Evolutionary conservation across 352 stramenopile genomes (phyloP), one percentile per base, ranked within the genome.

Genomic region (Phytophthora litchii): DNA sequence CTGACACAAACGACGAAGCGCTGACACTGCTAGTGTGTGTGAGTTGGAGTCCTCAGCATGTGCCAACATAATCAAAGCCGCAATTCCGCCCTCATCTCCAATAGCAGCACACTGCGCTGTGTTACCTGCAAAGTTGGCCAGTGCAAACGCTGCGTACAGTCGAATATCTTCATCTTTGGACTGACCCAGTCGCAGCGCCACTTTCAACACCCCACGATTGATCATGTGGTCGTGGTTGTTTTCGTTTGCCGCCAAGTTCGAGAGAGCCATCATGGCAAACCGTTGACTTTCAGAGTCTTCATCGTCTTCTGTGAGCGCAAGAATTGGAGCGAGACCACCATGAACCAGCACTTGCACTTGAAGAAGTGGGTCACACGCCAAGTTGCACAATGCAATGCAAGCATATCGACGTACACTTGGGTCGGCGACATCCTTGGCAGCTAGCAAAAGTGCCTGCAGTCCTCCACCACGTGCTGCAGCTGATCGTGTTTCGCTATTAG

Each of bases 371-470:
- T 96, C 87, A 55, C 92, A 97, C 16, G 91, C 92, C 61, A 99
- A 82, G 70, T 99, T 99, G 60, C 94, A 97, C 31, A 99, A 71
- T 12, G 88, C 94, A 64, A 98, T 97, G 64, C 89, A 96, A n/a
- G 92, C 94, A 64, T 98, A 98, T 50, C 86, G 83, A 25, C 86
- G 80, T 9, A 91, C 80, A 29, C 80, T 79, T 1, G 86, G 64
- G 54, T 97, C 89, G n/a, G 87, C 74, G 14, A 41, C 13, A 54
- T 98, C 94, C 55, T 97, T 97, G 8, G 76, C 67, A 41, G 74
- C 72, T 17, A 98, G 60, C 23, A 99, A 75, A 20, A 97, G 80
- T 16, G 92, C 87, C 63, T 98, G 95, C 8, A 99, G 66, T 0
- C 94, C 95, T 20, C 96, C 96, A 20, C 91, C 86, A 53, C 88